Percentiles rank a stretch among this genome's conserved stretches.
phyloP scores from a whole-genome alignment of 371 early-diverging fungal genomes.

The Batkoa obscura region DNA sequence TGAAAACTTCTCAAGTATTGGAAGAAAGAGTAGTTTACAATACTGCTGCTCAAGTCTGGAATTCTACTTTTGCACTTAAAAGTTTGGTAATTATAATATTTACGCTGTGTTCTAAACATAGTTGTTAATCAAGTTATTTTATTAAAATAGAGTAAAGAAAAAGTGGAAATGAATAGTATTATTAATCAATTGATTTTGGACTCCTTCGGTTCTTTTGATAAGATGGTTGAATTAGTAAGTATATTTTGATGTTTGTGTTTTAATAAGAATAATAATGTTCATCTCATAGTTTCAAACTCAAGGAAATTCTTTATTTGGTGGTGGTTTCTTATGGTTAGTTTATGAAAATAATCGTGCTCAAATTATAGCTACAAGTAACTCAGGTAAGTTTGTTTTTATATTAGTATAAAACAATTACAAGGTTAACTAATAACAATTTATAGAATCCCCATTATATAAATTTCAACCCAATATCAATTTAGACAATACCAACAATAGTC shows the following conservation, averaged over 20 bases:
- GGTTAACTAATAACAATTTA: too few species aligned
- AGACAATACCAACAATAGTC: not conserved
- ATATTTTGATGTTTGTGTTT: not conserved
- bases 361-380: conserved; percentile 1
- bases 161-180: not conserved
- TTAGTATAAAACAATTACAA: not conserved
- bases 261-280: not conserved
- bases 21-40: conserved; percentile 2
- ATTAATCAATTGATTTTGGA: not conserved
- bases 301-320: conserved; percentile 1
- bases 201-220: not conserved
- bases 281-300: not conserved
- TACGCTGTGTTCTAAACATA: too few species aligned
- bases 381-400: not conserved
- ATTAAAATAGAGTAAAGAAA: not conserved
- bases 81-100: not conserved
- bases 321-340: conserved; percentile 4
- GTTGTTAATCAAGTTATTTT: not conserved
- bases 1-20: not conserved
- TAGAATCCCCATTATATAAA: not conserved
- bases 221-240: not conserved
- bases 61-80: not conserved
- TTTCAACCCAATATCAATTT: not conserved
- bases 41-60: conserved; percentile 2
- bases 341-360: not conserved